These are phyloP conservation scores for Daldinia grandis DNA, from an alignment of 495 filamentous ascomycete genomes.

Conservation along the genomic window DNA sequence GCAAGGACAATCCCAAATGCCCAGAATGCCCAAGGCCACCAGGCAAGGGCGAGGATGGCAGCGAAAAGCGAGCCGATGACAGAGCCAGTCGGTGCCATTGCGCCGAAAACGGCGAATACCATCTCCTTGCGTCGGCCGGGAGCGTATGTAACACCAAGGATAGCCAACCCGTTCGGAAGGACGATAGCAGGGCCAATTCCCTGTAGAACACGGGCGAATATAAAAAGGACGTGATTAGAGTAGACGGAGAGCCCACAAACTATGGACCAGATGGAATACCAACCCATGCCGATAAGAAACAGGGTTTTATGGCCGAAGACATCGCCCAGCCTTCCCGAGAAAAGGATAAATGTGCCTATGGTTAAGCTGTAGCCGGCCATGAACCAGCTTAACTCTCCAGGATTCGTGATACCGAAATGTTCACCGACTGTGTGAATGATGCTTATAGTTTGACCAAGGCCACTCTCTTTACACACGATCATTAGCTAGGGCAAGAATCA, in stretches of 20 bases:
- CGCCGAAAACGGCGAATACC: conserved; percentile 70
- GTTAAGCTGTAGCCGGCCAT: conserved; percentile 67
- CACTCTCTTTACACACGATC: conserved; percentile 28
- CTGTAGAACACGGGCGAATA: conserved; percentile 64
- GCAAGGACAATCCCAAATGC: conserved; percentile 59
- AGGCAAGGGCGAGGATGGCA: conserved; percentile 61
- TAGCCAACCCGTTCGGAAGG: conserved; percentile 68
- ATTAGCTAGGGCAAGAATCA: conserved; percentile 6
- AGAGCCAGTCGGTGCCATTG: conserved; percentile 64
- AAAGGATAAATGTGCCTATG: conserved; percentile 71
- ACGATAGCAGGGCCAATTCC: conserved; percentile 69
- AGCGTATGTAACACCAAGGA: conserved; percentile 65
- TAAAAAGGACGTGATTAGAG: conserved; percentile 61
- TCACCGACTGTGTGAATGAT: conserved; percentile 48
- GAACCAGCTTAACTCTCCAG: conserved; percentile 59
- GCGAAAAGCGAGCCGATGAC: conserved; percentile 61
- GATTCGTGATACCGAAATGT: conserved; percentile 37
- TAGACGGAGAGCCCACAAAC: conserved; percentile 52
- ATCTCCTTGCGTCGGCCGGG: conserved; percentile 67
- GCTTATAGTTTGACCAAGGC: conserved; percentile 43
- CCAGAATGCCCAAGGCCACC: conserved; percentile 77
- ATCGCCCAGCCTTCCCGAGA: conserved; percentile 68
- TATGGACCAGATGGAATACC: conserved; percentile 67
- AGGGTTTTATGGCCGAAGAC: conserved; percentile 66
- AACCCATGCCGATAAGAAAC: conserved; percentile 64